phyloP scores from a whole-genome alignment of 352 stramenopile species.

The Globisporangium cystogenes region DNA sequence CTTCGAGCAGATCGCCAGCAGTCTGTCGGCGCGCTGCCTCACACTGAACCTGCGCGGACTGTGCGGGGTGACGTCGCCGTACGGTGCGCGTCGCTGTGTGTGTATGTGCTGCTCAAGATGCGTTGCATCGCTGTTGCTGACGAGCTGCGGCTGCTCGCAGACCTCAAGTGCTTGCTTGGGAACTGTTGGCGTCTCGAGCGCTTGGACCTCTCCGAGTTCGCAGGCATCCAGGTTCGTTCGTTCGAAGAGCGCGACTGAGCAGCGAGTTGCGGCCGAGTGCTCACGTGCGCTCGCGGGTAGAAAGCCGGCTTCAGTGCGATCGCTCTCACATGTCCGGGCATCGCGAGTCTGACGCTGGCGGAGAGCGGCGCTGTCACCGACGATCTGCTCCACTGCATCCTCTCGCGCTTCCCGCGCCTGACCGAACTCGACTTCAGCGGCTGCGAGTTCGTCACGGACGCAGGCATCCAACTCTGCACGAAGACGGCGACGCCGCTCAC shows the following conservation, averaged over 20 bases:
- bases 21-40: slow-evolving; percentile 35
- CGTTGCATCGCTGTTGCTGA: background rate
- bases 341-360: slow-evolving; percentile 30
- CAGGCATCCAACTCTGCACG: slow-evolving; percentile 27
- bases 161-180: slow-evolving; percentile 26
- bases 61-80: slow-evolving; percentile 12
- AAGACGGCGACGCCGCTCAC: slow-evolving; percentile 34
- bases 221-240: slow-evolving; percentile 31
- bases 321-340: slow-evolving; percentile 13
- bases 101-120: background rate
- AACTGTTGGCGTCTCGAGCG: slow-evolving; percentile 30
- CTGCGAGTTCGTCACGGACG: slow-evolving; percentile 56
- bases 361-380: slow-evolving; percentile 54
- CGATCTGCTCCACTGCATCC: slow-evolving; percentile 31
- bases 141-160: slow-evolving; percentile 15
- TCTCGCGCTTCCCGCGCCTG: slow-evolving; percentile 29
- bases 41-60: slow-evolving; percentile 46
- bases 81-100: slow-evolving; percentile 18
- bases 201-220: slow-evolving; percentile 31
- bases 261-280: no score
- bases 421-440: slow-evolving; percentile 35
- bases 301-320: slow-evolving; percentile 40
- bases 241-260: no score
- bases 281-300: slow-evolving; percentile 15
- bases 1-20: slow-evolving; percentile 30